Evolutionary conservation across 2,329 filamentous ascomycete species (phyloP), one percentile per base, ranked within the genome.

Genomic region (Neofusicoccum cordaticola): DNA sequence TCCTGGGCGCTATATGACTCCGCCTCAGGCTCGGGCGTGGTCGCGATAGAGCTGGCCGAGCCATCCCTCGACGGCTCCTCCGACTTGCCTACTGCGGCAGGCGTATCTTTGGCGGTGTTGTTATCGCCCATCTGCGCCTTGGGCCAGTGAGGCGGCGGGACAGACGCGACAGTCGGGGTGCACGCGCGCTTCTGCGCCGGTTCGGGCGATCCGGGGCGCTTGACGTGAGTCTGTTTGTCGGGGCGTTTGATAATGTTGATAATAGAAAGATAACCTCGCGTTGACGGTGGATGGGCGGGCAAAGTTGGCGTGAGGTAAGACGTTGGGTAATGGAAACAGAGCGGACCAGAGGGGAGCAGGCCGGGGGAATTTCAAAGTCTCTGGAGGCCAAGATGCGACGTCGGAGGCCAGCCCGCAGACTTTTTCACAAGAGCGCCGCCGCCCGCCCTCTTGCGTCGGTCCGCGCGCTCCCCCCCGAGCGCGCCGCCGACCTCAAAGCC

Each of bases 11-110:
- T 80, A 66, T 75, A 71, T 66, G 74, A 75, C 64, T 69, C 72
- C 34, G 72, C 72, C 64, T 81, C 80, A 65, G 75, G 77, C 72
- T 83, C 81, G 48, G 81, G 81, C 60, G 80, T 81, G 62, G 80
- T 82, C 69, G 77, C 79, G 71, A 80, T 78, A 62, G 80, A 82
- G 71, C 78, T 80, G 63, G 81, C 80, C 66, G 80, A 82, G 66
- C 75, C 77, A 69, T 79, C 80, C 70, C 75, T 75, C 68, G 68
- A 73, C 68, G 74, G 71, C 56, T 65, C 63, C 56, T 65, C 45
- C 39, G 63, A 53, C 74, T 82, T 82, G 73, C 77, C 77, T 74
- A 79, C 74, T 70, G 77, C 74, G 66, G 76, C 76, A 71, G 75
- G 75, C 77, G 81, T 79, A 72, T 78, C 77, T 69, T 65, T 68